These are phyloP conservation scores for Ogataea siamensis DNA, from an alignment of 805 yeast species.

Conservation along the genomic window DNA sequence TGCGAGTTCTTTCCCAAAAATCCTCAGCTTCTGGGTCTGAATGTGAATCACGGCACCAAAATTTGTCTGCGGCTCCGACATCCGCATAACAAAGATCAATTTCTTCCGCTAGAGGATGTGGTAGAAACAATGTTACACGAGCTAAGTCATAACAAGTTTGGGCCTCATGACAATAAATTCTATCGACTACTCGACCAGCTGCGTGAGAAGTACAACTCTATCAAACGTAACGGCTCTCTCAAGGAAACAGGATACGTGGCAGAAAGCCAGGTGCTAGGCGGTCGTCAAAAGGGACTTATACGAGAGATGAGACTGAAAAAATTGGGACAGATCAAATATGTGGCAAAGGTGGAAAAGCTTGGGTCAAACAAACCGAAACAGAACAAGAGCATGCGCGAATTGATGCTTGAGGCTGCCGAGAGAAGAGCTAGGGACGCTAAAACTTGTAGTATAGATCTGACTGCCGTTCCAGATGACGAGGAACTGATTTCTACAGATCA, in stretches of 20 bases:
- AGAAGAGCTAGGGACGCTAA: constrained; percentile 52
- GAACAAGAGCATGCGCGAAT: constrained; percentile 37
- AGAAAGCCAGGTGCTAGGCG: constrained; percentile 47
- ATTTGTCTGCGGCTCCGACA: constrained; percentile 70
- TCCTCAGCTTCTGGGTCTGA: constrained; percentile 67
- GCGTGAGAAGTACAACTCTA: constrained; percentile 46
- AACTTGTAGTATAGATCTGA: constrained; percentile 40
- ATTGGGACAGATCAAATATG: constrained; percentile 39
- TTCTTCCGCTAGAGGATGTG: constrained; percentile 62
- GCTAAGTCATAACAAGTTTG: constrained; percentile 72
- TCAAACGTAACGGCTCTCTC: constrained; percentile 43
- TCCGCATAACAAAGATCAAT: constrained; percentile 47
- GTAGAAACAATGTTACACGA: constrained; percentile 89
- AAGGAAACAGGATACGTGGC: constrained; percentile 48
- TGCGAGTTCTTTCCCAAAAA: constrained; percentile 82
- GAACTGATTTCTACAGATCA: constrained; percentile 42
- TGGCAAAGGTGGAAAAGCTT: constrained; percentile 39
- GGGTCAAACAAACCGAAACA: constrained; percentile 23
- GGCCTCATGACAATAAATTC: constrained; percentile 77
- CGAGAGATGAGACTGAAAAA: constrained; percentile 43
- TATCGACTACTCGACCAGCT: constrained; percentile 63
- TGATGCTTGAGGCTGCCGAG: constrained; percentile 62
- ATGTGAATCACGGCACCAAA: constrained; percentile 74
- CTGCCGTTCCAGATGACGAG: constrained; percentile 41
- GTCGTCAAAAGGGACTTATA: constrained; percentile 21